These are phyloP conservation scores for Iris pallida DNA, from an alignment of 116 monocot genomes.

Conservation along the genomic window DNA sequence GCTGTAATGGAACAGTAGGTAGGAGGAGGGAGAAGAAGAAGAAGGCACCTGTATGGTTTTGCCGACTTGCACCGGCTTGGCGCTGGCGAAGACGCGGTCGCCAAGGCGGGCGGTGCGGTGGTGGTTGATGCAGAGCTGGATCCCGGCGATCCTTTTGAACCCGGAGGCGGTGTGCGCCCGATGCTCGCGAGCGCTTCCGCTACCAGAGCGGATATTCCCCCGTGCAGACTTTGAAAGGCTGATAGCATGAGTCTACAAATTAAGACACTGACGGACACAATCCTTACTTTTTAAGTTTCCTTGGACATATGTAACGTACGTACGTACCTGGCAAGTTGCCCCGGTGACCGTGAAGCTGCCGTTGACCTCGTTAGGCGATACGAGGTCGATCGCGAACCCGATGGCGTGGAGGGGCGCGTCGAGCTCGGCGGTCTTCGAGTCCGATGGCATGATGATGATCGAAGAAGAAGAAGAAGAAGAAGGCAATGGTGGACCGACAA, in stretches of 20 bases:
- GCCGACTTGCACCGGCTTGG: slow-evolving; percentile 45
- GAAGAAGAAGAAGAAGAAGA: too few relatives aligned
- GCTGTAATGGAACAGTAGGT: too few relatives aligned
- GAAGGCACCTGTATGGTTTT: slow-evolving; percentile 55
- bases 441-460: too few relatives aligned
- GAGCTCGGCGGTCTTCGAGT: slow-evolving; percentile 31
- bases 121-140: slow-evolving; percentile 90
- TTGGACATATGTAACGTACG: too few relatives aligned
- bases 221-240: slow-evolving; percentile 93
- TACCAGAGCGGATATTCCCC: slow-evolving; percentile 79
- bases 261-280: too few relatives aligned
- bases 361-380: slow-evolving; percentile 44
- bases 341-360: slow-evolving; percentile 51
- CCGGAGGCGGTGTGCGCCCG: slow-evolving; percentile 81
- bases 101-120: slow-evolving; percentile 46
- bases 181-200: slow-evolving; percentile 80
- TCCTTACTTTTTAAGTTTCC: too few relatives aligned
- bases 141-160: slow-evolving; percentile 64
- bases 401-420: slow-evolving; percentile 52
- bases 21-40: too few relatives aligned
- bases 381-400: slow-evolving; percentile 61
- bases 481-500: too few relatives aligned
- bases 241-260: background rate
- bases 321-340: slow-evolving; percentile 52
- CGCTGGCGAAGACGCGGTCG: slow-evolving; percentile 61